Conservation (phyloP, 2,329 filamentous ascomycete species). For the Fusarium compactum region DNA sequence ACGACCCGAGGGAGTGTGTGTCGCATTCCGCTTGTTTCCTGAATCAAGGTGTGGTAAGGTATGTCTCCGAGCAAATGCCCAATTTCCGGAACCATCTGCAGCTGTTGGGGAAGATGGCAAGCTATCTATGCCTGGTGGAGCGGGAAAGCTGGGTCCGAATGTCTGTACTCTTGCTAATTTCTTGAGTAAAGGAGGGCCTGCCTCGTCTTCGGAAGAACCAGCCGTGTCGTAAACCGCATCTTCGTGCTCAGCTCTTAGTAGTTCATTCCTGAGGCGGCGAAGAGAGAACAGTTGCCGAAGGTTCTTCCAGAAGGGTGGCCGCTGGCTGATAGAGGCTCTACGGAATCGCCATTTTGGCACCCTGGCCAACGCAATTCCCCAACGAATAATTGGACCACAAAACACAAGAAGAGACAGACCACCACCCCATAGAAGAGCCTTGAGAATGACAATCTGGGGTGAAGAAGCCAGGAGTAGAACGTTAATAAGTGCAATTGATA, state of each 20-base stretch:
- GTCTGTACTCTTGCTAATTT: conserved; percentile 49
- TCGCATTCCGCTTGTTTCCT: conserved; percentile 55
- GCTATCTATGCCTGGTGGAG: conserved; percentile 25
- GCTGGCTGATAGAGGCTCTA: conserved; percentile 60
- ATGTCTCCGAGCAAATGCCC: conserved; percentile 57
- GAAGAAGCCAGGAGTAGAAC: conserved; percentile 81
- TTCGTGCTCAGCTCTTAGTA: conserved; percentile 50
- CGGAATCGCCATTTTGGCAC: conserved; percentile 93
- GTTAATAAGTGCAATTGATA: conserved; percentile 86
- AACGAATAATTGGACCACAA: conserved; percentile 80
- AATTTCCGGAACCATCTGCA: conserved; percentile 35
- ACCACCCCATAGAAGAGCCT: conserved; percentile 87
- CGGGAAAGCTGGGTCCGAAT: conserved; percentile 40
- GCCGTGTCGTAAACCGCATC: conserved; percentile 50
- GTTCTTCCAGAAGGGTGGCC: conserved; percentile 53
- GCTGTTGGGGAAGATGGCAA: conserved; percentile 36
- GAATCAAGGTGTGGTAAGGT: conserved; percentile 63
- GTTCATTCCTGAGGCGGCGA: conserved; percentile 59
- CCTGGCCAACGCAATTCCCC: conserved; percentile 86
- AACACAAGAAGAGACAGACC: conserved; percentile 79
- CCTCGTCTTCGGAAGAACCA: conserved; percentile 52
- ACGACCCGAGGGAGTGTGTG: conserved; percentile 72
- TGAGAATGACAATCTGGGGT: conserved; percentile 86
- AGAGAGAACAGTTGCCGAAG: conserved; percentile 59
- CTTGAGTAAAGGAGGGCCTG: conserved; percentile 34